phyloP scores from a whole-genome alignment of 768 basidiomycete genomes.

The Hericium coralloides region DNA sequence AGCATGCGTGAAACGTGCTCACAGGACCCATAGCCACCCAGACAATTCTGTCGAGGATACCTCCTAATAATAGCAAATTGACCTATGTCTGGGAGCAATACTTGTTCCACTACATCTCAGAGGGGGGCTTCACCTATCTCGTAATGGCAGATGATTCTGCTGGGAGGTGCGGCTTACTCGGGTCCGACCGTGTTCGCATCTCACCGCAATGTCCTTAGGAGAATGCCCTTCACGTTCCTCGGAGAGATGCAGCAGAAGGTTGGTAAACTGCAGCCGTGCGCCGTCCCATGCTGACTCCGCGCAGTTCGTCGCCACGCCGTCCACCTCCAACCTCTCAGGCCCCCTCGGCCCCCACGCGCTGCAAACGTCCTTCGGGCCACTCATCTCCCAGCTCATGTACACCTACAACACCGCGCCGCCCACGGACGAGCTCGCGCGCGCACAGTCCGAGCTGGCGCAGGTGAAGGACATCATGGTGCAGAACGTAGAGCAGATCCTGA shows the following conservation, averaged over 20 bases:
- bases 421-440: constrained; percentile 79
- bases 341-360: constrained; percentile 44
- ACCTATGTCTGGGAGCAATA: constrained; percentile 91
- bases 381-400: constrained; percentile 68
- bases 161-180: constrained; percentile 48
- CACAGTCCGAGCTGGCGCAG: constrained; percentile 80
- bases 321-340: constrained; percentile 46
- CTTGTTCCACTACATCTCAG: constrained; percentile 89
- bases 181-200: constrained; percentile 14
- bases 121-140: constrained; percentile 78
- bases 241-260: constrained; percentile 77
- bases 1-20: background rate
- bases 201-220: constrained; percentile 30
- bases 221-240: constrained; percentile 93
- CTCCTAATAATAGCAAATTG: constrained; percentile 74
- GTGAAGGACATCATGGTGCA: constrained; percentile 98
- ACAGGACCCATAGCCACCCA: constrained; percentile 49
- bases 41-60: constrained; percentile 91
- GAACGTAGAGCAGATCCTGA: constrained; percentile 94
- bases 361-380: constrained; percentile 64
- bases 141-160: constrained; percentile 93
- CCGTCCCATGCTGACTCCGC: background rate
- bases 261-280: constrained; percentile 4
- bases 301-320: constrained; percentile 55
- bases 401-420: constrained; percentile 87